These are phyloP conservation scores for Lactifluus pinguis DNA, from an alignment of 768 basidiomycete species.

Conservation along the genomic window DNA sequence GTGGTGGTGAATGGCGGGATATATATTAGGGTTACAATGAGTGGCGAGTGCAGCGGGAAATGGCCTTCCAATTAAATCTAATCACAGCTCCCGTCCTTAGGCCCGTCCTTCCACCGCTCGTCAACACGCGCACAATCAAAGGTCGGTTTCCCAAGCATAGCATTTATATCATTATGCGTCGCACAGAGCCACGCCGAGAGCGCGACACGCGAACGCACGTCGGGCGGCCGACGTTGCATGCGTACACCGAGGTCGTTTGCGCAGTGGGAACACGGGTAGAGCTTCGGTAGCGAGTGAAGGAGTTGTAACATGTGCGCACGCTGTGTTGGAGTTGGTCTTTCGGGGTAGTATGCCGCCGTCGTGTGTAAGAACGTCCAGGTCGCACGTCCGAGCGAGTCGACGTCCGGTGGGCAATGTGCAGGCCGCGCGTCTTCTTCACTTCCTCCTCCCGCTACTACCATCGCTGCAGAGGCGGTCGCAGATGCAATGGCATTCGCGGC, in stretches of 20 bases:
- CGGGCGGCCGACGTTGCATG: slow-evolving; percentile 58
- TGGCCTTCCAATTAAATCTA: slow-evolving; percentile 23
- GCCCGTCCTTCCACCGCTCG: slow-evolving; percentile 91
- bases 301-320: slow-evolving; percentile 79
- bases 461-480: slow-evolving; percentile 23
- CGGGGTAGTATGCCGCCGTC: slow-evolving; percentile 91
- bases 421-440: slow-evolving; percentile 32
- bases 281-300: slow-evolving; percentile 61
- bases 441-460: slow-evolving; percentile 15
- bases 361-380: slow-evolving; percentile 98
- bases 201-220: slow-evolving; percentile 59
- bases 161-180: slow-evolving; percentile 89
- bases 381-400: slow-evolving; percentile 79
- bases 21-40: background rate
- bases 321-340: slow-evolving; percentile 63
- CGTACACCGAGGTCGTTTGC: slow-evolving; percentile 73
- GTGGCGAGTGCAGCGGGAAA: background rate
- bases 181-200: slow-evolving; percentile 85
- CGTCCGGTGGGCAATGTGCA: slow-evolving; percentile 80
- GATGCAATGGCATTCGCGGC: slow-evolving; percentile 29
- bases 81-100: slow-evolving; percentile 82
- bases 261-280: slow-evolving; percentile 88
- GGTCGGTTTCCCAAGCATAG: slow-evolving; percentile 67
- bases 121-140: slow-evolving; percentile 81
- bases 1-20: background rate